Conservation (phyloP, 352 stramenopile species). For the Phytophthora brassicae region DNA sequence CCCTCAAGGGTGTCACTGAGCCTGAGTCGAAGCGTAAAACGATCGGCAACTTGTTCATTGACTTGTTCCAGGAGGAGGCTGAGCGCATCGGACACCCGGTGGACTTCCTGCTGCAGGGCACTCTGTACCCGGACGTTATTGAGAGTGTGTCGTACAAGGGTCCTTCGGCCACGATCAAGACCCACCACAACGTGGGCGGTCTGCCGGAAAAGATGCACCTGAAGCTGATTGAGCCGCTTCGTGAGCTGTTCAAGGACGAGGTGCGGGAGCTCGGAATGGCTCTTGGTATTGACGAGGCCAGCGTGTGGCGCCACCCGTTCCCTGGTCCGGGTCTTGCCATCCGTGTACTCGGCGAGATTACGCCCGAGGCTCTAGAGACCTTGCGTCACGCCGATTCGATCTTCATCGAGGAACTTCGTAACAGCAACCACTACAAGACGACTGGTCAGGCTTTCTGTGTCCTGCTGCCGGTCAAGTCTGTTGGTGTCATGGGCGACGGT, state of each 20-base stretch:
- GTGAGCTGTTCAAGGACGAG: conserved; percentile 99
- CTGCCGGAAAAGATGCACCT: conserved; percentile 98
- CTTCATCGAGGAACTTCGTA: conserved; percentile 97
- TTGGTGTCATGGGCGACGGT: conserved; percentile 99
- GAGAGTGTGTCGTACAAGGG: conserved; percentile 99
- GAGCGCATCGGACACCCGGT: conserved; percentile 79
- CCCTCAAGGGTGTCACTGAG: conserved; percentile 94
- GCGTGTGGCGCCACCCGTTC: conserved; percentile 99
- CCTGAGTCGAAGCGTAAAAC: conserved; percentile 99
- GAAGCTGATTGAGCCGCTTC: conserved; percentile 98
- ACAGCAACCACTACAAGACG: conserved; percentile 96
- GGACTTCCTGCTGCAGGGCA: conserved; percentile 97
- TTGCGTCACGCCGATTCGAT: conserved; percentile 97
- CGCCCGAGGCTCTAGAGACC: conserved; percentile 93
- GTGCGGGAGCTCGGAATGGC: conserved; percentile 97
- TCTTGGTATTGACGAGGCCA: conserved; percentile 97
- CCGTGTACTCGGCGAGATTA: conserved; percentile 97
- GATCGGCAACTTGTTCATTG: conserved; percentile 99
- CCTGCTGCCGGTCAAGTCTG: conserved; percentile 96
- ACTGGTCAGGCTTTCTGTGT: conserved; percentile 99
- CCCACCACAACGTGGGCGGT: conserved; percentile 99
- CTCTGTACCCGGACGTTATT: conserved; percentile 99
- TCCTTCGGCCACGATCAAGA: conserved; percentile 99
- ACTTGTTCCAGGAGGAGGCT: conserved; percentile 96
- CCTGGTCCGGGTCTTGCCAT: conserved; percentile 98